Conservation (phyloP, 1,284 basidiomycete species). For the Blastosporella zonata region DNA sequence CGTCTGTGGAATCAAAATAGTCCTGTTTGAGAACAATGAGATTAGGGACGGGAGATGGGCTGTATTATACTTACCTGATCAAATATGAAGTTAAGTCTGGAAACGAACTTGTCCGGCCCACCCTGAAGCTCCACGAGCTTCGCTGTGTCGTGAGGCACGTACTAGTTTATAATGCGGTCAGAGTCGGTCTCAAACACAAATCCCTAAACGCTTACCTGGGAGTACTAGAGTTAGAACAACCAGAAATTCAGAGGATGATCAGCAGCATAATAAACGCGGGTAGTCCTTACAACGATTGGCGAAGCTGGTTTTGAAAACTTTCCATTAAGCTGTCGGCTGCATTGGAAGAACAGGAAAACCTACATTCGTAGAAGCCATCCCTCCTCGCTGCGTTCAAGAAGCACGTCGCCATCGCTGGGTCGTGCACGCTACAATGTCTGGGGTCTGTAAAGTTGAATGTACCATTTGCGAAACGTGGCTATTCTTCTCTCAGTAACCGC, state of each 20-base stretch:
- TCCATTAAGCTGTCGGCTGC: not conserved
- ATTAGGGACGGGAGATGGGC: not conserved
- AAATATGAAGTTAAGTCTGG: slow-evolving; percentile 26
- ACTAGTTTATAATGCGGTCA: slow-evolving; percentile 39
- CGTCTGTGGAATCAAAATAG: slow-evolving; percentile 48
- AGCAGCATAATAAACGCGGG: not conserved
- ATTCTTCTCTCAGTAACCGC: not conserved
- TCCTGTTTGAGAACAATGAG: slow-evolving; percentile 24
- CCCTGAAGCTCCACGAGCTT: slow-evolving; percentile 49
- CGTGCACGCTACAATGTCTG: slow-evolving; percentile 61
- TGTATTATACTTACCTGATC: slow-evolving; percentile 63
- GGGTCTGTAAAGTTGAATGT: slow-evolving; percentile 66
- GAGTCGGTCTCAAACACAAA: slow-evolving; percentile 46
- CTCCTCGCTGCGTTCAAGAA: slow-evolving; percentile 55
- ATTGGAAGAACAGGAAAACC: not conserved
- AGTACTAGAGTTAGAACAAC: slow-evolving; percentile 22
- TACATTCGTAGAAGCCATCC: slow-evolving; percentile 64
- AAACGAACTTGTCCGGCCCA: slow-evolving; percentile 50
- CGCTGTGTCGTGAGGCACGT: slow-evolving; percentile 50
- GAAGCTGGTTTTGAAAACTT: slow-evolving; percentile 31
- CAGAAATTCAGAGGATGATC: not conserved
- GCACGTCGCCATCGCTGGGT: slow-evolving; percentile 54
- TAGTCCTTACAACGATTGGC: slow-evolving; percentile 49
- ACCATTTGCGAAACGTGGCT: slow-evolving; percentile 59
- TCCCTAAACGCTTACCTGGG: slow-evolving; percentile 28